Evolutionary conservation across 805 yeast genomes (phyloP).

Genomic region (Lipomyces lipofer): DNA sequence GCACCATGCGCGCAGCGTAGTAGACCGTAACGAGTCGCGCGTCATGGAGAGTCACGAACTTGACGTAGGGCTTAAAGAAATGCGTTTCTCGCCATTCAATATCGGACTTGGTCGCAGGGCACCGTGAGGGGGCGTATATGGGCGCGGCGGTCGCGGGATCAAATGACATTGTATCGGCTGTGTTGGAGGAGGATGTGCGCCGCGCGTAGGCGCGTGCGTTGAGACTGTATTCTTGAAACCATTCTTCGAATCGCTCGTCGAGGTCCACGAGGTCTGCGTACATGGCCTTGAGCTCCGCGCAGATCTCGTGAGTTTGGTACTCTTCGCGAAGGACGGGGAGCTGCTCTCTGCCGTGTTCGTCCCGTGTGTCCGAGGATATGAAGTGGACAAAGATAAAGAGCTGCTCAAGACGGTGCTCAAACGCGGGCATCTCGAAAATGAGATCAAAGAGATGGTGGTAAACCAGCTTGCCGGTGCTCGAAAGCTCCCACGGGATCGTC

Average conservation of each 20-base stretch:
- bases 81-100: conserved; percentile 11
- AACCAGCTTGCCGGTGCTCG: background rate
- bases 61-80: conserved; percentile 11
- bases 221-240: conserved; percentile 6
- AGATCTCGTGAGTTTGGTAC: background rate
- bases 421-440: conserved; percentile 15
- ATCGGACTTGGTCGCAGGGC: background rate
- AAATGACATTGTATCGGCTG: no score
- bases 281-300: background rate
- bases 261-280: conserved; percentile 3
- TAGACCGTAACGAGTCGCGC: conserved; percentile 10
- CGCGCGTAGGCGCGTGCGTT: conserved; percentile 5
- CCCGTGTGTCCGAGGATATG: no score
- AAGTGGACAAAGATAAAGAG: no score
- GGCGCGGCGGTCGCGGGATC: conserved; percentile 3
- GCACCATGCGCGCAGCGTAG: conserved; percentile 4
- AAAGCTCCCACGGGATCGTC: conserved; percentile 11
- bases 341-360: no score
- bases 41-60: conserved; percentile 11
- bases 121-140: background rate
- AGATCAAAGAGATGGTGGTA: conserved; percentile 13
- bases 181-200: background rate
- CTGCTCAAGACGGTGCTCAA: no score
- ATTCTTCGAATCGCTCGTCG: background rate
- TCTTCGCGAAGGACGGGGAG: conserved; percentile 10